Base-by-base conservation (phyloP, 768 basidiomycete genomes). In the Phylloporus sp. region DNA sequence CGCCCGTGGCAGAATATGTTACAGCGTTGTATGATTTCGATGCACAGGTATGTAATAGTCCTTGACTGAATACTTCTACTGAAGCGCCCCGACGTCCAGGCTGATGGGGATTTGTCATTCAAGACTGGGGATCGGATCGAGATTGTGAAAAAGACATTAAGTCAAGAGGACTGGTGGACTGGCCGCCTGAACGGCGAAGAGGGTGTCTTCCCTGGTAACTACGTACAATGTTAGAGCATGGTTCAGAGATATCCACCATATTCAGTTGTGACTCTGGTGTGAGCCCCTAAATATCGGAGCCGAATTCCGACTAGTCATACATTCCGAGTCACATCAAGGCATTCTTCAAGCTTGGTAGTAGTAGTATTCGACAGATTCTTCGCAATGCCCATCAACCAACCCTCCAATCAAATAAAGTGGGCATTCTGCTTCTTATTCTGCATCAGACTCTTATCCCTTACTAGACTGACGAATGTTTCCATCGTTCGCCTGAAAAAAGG, bases 91-190 rank as follows among this genome's bases (percentile, higher is more conserved):
- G 5, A 42, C 18, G n/a, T 22, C 39, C 53, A 89, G 81, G 89
- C 93, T 32, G 91, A 88, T 0, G 95, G 95, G 2, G 95, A 98
- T 67, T 70, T 98, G 46, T 86, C 84, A 1, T 98, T 98, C 72
- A 81, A 74, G 52, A 79, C 81, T 14, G 95, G 95, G 14, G 94
- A 97, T 66, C 74, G 78, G 54, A 97, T 98, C 65, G 91, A 95
- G 69, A 72, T 98, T 44, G 76, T 96, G 28, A 84, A 93, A 66
- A 80, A 79, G 66, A 83, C 85, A 15, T 79, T 77, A 7, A 93
- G 82, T 58, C 62, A 83, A 22, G 90, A 98, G 62, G 94, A 98
- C 62, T 97, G 94, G 94, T 98, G 95, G 95, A 96, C 93, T 22
- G 94, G 95, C 7, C 77, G 79, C 58, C 43, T 95, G 55, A 82